Conservation (phyloP, 2,329 filamentous ascomycete genomes). For the Arthrobotrys sinensis region DNA sequence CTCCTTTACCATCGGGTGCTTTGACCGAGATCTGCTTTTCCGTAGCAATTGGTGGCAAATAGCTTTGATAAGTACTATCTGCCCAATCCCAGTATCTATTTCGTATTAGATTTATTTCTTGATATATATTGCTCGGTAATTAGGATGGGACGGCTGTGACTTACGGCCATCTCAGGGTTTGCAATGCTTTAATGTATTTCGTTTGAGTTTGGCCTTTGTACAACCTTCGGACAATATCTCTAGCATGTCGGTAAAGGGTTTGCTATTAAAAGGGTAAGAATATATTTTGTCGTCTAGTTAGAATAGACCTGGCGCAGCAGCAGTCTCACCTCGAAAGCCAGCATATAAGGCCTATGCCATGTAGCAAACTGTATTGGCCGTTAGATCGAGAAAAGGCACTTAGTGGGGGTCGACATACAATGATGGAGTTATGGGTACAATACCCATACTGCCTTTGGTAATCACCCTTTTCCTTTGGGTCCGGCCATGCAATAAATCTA, state of each 20-base stretch:
- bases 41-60: conserved; percentile 54
- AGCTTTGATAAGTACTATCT: conserved; percentile 39
- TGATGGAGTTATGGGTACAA: conserved; percentile 42
- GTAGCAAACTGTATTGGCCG: conserved; percentile 63
- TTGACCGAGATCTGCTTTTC: conserved; percentile 45
- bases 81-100: conserved; percentile 64
- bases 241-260: conserved; percentile 47
- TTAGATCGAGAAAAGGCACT: background rate
- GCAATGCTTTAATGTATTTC: conserved; percentile 61
- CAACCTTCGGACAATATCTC: conserved; percentile 38
- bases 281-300: background rate
- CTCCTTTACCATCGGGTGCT: conserved; percentile 42
- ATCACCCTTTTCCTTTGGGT: background rate
- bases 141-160: background rate
- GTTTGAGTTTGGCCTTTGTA: conserved; percentile 55
- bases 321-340: conserved; percentile 63
- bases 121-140: background rate
- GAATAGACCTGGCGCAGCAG: background rate
- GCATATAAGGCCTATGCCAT: conserved; percentile 65
- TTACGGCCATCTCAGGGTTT: conserved; percentile 63
- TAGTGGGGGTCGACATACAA: conserved; percentile 23
- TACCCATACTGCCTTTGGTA: conserved; percentile 29
- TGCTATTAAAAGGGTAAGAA: conserved; percentile 52
- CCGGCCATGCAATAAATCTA: conserved; percentile 47
- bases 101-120: background rate